Evolutionary conservation across 352 stramenopile genomes (phyloP), one percentile per base, ranked within the genome.

Genomic region (Phytophthora parvispora): DNA sequence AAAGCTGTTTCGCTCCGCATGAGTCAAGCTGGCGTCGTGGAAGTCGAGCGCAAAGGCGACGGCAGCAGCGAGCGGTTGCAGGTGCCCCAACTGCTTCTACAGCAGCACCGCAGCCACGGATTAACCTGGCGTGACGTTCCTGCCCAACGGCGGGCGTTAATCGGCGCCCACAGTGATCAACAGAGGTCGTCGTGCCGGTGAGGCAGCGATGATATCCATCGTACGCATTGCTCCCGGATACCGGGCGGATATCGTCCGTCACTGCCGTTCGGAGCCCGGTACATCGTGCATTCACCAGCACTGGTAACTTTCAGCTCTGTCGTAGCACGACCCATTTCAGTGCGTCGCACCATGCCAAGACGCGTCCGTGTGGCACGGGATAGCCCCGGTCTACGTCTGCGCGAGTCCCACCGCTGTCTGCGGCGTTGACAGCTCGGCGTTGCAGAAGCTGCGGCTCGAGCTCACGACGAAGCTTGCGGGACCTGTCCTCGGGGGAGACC

Each of bases 81-180:
- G 25, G 38, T 67, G 49, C 18, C 36, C 60, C 66, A 69, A 70
- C 66, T 66, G 66, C 54, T 70, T 74, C 55, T 40, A 15, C 34
- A n/a, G 51, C 56, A 57, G 52, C 45, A 64, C 18, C 25, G 15
- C 22, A 28, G 20, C 60, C 34, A 64, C 10, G 16, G 47, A 57
- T 56, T 54, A 55, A 64, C 45, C 59, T 60, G 34, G 15, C 36
- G 53, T 24, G 28, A 34, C 3, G 16, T 61, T 66, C 64, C 24
- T 51, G 28, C 13, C 5, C 47, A 65, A 27, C 57, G 24, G 40
- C 60, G 60, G 60, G 51, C 22, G 16, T 42, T 68, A 40, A 55
- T 62, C 38, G 28, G 40, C 48, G 50, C 16, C 53, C 24, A 68
- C 49, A 28, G 51, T 32, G 38, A 61, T n/a, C n/a, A 54, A 31